phyloP scores from a whole-genome alignment of 208 protist species.

The Trypanosoma mega region DNA sequence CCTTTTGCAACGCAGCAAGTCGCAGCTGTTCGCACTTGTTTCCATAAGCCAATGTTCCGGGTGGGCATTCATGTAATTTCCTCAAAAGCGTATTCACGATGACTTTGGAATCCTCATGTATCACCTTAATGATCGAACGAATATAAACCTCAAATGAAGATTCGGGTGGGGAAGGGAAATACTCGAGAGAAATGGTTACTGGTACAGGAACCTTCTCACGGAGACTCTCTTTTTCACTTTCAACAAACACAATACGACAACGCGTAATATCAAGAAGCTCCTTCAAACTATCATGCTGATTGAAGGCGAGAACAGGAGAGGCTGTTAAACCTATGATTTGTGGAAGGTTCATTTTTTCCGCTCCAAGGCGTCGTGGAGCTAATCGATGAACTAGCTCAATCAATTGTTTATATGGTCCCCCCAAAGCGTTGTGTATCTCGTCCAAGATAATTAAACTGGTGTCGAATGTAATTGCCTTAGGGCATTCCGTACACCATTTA shows the following conservation, averaged over 20 bases:
- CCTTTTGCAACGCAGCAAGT: not conserved
- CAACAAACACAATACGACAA: conserved; percentile 17
- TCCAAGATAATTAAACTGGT: conserved; percentile 53
- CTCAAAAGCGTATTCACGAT: conserved; percentile 1
- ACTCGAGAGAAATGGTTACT: conserved; percentile 7
- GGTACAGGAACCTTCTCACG: conserved; percentile 10
- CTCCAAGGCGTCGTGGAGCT: not conserved
- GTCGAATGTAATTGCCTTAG: conserved; percentile 10
- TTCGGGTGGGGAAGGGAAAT: conserved; percentile 5
- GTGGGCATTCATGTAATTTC: not conserved
- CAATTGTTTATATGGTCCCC: conserved; percentile 22
- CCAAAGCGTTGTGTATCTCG: conserved; percentile 62
- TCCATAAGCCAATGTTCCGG: not conserved
- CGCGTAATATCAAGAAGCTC: conserved; percentile 22
- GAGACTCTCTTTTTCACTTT: conserved; percentile 5
- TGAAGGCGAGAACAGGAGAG: conserved; percentile 29
- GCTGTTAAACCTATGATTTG: conserved; percentile 61
- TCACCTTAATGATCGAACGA: not conserved
- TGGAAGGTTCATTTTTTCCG: conserved; percentile 7
- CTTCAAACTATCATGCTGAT: conserved; percentile 5
- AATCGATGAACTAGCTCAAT: conserved; percentile 20
- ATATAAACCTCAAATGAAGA: conserved; percentile 9
- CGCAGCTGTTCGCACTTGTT: conserved; percentile 20
- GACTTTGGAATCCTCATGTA: conserved; percentile 2
- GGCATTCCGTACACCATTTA: conserved; percentile 23